These are phyloP conservation scores for Aspergillus biplanus DNA, from an alignment of 495 filamentous ascomycete genomes.

Conservation along the genomic window DNA sequence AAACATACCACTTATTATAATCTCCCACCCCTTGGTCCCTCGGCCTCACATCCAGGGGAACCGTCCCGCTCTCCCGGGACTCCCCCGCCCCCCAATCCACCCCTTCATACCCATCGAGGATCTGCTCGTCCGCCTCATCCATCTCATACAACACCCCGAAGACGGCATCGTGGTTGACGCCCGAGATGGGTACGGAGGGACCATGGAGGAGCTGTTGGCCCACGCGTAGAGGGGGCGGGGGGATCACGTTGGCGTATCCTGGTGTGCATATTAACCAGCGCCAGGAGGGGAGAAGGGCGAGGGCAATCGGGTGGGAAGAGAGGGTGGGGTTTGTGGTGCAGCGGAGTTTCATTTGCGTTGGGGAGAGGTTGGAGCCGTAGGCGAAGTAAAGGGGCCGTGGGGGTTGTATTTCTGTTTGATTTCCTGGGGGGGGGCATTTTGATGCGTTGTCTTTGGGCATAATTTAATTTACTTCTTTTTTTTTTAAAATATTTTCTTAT, in stretches of 20 bases:
- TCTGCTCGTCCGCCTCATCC: constrained; percentile 37
- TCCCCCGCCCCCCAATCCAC: constrained; percentile 30
- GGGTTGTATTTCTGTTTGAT: not conserved
- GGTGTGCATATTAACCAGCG: constrained; percentile 68
- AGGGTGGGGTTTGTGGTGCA: constrained; percentile 57
- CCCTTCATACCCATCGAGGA: constrained; percentile 48
- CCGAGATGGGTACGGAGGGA: constrained; percentile 20
- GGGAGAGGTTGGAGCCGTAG: constrained; percentile 74
- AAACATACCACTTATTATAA: constrained; percentile 48
- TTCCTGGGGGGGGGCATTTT: no score
- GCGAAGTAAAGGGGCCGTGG: constrained; percentile 63
- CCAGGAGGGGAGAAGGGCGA: constrained; percentile 54
- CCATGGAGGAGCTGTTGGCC: constrained; percentile 26
- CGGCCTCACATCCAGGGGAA: constrained; percentile 47
- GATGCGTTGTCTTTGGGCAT: no score
- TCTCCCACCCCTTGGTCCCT: constrained; percentile 38
- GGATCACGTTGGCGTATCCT: constrained; percentile 73
- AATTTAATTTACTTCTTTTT: no score
- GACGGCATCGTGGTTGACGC: constrained; percentile 35
- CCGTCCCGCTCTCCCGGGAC: constrained; percentile 16
- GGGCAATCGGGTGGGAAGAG: constrained; percentile 51
- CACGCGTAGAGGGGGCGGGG: constrained; percentile 33
- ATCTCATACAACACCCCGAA: constrained; percentile 68
- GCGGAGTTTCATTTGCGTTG: constrained; percentile 64
- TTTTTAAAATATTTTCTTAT: no score